phyloP scores from a whole-genome alignment of 164 flowering plant genomes.

The Kalanchoe fedtschenkoi region DNA sequence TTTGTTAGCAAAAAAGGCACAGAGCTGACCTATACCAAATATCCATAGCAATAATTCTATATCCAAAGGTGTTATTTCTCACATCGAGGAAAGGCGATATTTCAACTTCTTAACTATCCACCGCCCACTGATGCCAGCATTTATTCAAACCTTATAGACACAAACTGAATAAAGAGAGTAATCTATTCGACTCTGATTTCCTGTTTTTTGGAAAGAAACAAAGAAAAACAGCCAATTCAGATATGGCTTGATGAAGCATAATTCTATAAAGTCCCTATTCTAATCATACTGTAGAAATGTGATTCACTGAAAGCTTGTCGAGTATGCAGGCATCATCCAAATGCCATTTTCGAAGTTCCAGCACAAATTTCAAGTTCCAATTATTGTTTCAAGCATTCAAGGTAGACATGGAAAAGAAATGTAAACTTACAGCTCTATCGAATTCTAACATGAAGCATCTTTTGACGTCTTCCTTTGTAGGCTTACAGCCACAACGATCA shows the following conservation, averaged over 20 bases:
- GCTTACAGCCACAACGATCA: constrained; percentile 97
- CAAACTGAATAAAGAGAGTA: not conserved
- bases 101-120: not conserved
- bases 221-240: not conserved
- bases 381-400: not conserved
- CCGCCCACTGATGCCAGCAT: not conserved
- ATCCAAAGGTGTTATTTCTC: not conserved
- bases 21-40: not conserved
- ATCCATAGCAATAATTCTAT: not conserved
- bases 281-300: not conserved
- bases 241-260: not conserved
- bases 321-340: not conserved
- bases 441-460: constrained; percentile 97
- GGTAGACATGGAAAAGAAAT: not conserved
- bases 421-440: constrained; percentile 79
- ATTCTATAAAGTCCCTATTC: not conserved
- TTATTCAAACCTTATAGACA: not conserved
- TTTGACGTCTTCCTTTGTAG: constrained; percentile 91
- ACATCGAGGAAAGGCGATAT: not conserved
- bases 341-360: not conserved
- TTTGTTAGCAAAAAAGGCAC: not conserved
- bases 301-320: not conserved
- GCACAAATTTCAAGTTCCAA: not conserved
- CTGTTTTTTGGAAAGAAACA: not conserved
- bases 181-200: not conserved